Evolutionary conservation across 2,329 filamentous ascomycete genomes (phyloP).

Genomic region (Colletotrichum camelliae): DNA sequence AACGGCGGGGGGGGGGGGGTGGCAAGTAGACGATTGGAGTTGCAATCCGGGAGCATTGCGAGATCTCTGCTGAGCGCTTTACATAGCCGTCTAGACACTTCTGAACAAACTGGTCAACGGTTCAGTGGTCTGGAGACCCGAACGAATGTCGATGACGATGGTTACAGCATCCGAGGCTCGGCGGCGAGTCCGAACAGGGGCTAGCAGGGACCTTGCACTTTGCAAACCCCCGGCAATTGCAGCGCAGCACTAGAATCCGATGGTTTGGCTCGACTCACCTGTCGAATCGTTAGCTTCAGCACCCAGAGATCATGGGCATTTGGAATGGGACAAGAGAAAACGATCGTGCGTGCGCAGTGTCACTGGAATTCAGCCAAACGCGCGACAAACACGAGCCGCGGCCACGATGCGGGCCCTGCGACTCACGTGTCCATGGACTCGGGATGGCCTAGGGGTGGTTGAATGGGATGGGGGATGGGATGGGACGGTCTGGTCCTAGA

Average conservation of each 20-base stretch:
- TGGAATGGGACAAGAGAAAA: neutral
- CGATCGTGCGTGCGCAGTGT: neutral
- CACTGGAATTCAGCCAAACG: neutral
- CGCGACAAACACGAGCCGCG: neutral
- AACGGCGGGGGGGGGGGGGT: neutral
- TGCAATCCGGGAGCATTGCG: neutral
- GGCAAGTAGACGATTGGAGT: neutral
- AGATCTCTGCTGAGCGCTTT: neutral
- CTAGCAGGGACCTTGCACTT: neutral
- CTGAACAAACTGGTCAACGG: neutral
- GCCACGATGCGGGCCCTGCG: neutral
- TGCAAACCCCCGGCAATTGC: neutral
- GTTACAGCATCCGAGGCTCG: neutral
- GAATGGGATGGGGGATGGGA: neutral
- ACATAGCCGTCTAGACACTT: neutral
- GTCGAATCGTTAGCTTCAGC: neutral
- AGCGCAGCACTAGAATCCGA: slow-evolving; percentile 7
- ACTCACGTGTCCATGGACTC: neutral
- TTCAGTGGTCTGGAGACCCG: neutral
- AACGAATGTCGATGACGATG: neutral
- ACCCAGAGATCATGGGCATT: neutral
- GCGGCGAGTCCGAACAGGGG: slow-evolving; percentile 9
- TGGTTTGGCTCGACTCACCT: neutral
- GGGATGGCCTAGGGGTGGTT: neutral
- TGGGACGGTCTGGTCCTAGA: neutral